Evolutionary conservation across 371 early-diverging fungal species (phyloP).

Genomic region (Catenaria anguillulae): DNA sequence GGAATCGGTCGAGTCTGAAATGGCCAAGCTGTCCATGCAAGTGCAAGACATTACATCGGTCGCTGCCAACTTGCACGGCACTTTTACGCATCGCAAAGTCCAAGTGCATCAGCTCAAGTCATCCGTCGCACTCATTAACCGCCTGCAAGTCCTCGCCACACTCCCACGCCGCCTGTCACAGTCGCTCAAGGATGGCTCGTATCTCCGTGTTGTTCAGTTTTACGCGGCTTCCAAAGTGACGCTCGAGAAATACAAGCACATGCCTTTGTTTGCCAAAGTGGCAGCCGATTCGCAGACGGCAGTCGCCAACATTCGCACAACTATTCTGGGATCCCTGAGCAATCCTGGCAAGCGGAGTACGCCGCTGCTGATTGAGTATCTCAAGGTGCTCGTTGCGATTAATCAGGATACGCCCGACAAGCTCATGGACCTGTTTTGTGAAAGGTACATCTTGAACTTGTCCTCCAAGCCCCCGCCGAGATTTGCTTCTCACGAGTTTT

Average conservation of each 20-base stretch:
- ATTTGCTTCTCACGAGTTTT: too few species aligned
- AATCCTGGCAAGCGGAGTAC: too few species aligned
- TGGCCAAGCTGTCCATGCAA: not conserved
- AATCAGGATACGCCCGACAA: slow-evolving; percentile 26
- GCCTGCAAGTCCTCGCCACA: slow-evolving; percentile 72
- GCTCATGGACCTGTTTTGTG: not conserved
- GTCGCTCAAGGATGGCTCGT: slow-evolving; percentile 37
- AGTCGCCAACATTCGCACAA: slow-evolving; percentile 38
- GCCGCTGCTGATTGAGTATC: slow-evolving; percentile 26
- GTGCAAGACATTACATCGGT: not conserved
- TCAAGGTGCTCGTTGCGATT: slow-evolving; percentile 40
- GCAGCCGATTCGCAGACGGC: slow-evolving; percentile 56
- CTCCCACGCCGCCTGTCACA: slow-evolving; percentile 53
- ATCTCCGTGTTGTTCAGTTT: slow-evolving; percentile 56
- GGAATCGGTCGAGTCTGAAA: not conserved
- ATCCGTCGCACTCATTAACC: not conserved
- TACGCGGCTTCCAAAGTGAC: slow-evolving; percentile 53
- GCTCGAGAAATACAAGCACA: slow-evolving; percentile 53
- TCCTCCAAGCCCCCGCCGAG: too few species aligned
- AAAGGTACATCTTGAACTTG: too few species aligned
- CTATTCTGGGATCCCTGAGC: not conserved
- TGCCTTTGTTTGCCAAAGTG: slow-evolving; percentile 58
- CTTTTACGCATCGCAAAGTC: slow-evolving; percentile 13
- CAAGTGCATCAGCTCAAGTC: slow-evolving; percentile 4
- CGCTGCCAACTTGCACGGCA: slow-evolving; percentile 3